Conservation (phyloP, 139 green algal genomes). For the Closterium sp. region DNA sequence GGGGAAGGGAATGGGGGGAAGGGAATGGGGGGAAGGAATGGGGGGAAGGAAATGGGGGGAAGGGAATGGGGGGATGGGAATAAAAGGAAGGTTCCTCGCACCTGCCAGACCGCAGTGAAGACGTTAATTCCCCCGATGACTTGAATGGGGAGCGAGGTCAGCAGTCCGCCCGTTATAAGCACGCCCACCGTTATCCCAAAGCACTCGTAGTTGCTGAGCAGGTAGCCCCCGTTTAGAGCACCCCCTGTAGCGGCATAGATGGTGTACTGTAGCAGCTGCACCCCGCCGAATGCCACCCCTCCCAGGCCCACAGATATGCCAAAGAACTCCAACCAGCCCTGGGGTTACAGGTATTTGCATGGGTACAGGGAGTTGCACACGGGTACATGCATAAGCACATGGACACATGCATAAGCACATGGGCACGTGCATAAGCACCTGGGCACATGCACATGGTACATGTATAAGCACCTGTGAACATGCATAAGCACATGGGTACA, state of each 20-base stretch:
- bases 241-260: conserved; percentile 9
- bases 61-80: no score
- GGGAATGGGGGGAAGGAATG: background rate
- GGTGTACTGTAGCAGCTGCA: conserved; percentile 14
- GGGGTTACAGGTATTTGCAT: no score
- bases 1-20: background rate
- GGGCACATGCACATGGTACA: no score
- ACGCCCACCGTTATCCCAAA: conserved; percentile 7
- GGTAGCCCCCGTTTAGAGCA: conserved; percentile 12
- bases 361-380: no score
- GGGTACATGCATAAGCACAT: no score
- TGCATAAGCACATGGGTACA: no score
- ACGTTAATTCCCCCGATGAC: background rate
- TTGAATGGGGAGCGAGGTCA: conserved; percentile 1
- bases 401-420: no score
- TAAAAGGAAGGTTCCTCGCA: no score
- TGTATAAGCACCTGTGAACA: no score
- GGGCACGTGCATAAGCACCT: no score
- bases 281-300: background rate
- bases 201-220: background rate
- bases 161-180: background rate
- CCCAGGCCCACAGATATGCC: conserved; percentile 7
- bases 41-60: no score
- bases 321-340: conserved; percentile 26
- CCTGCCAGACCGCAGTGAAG: no score